These are phyloP conservation scores for Austroboletus niveus DNA, from an alignment of 1,284 basidiomycete species.

Conservation along the genomic window DNA sequence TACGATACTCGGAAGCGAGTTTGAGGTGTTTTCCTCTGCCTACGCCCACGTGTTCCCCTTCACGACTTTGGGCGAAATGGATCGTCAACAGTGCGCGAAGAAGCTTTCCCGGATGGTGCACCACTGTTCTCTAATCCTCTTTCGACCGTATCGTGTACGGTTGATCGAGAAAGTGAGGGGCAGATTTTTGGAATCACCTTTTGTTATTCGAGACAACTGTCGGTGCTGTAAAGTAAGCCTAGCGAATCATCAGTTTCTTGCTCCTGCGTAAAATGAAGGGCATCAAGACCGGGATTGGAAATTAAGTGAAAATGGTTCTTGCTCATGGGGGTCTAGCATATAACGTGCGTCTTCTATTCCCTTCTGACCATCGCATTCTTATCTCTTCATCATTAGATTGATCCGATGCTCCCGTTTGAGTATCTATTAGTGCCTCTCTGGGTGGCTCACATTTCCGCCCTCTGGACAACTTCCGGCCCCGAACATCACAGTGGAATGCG, in stretches of 20 bases:
- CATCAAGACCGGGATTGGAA: too few species aligned
- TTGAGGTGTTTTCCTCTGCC: neutral
- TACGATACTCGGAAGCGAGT: neutral
- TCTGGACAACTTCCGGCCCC: neutral
- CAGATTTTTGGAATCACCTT: slow-evolving; percentile 38
- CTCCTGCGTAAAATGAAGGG: slow-evolving; percentile 15
- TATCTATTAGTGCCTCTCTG: slow-evolving; percentile 21
- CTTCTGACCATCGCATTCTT: neutral
- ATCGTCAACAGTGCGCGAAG: neutral
- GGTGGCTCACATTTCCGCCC: slow-evolving; percentile 23
- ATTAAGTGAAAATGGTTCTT: neutral
- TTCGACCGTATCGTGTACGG: slow-evolving; percentile 39
- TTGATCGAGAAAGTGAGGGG: slow-evolving; percentile 38
- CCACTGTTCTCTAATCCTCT: slow-evolving; percentile 40
- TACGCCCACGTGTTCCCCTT: neutral
- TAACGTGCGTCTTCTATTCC: slow-evolving; percentile 4
- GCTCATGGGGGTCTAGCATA: slow-evolving; percentile 17
- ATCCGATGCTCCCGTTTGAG: slow-evolving; percentile 9
- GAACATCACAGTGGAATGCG: slow-evolving; percentile 9
- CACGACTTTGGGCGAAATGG: neutral
- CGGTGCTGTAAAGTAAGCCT: slow-evolving; percentile 30
- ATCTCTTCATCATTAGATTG: slow-evolving; percentile 10
- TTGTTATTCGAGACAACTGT: slow-evolving; percentile 46
- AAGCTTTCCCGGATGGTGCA: slow-evolving; percentile 31
- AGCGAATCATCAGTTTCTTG: slow-evolving; percentile 20